phyloP scores from a whole-genome alignment of 164 flowering plant genomes.

The Dillenia turbinata region DNA sequence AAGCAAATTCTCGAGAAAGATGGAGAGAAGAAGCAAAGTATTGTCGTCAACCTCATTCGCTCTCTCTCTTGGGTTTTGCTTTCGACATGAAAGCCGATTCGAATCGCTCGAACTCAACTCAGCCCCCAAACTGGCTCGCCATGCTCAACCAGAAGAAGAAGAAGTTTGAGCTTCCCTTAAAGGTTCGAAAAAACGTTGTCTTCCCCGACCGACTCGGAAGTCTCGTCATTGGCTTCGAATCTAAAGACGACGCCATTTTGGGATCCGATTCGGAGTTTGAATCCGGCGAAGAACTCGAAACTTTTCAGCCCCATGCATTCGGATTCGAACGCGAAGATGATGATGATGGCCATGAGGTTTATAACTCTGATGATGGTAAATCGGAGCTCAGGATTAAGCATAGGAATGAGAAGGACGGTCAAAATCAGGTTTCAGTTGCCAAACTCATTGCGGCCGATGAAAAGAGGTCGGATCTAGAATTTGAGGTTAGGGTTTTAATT shows the following conservation, averaged over 20 bases:
- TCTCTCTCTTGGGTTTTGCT: neutral
- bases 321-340: conserved; percentile 15
- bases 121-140: no score
- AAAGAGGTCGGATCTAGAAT: conserved; percentile 49
- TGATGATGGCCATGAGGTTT: conserved; percentile 4
- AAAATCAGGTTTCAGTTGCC: conserved; percentile 14
- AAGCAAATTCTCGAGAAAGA: neutral
- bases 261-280: conserved; percentile 20
- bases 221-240: conserved; percentile 23
- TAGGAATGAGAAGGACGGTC: conserved; percentile 13
- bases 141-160: no score
- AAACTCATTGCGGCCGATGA: conserved; percentile 37
- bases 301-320: conserved; percentile 27
- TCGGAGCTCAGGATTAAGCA: conserved; percentile 7
- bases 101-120: no score
- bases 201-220: conserved; percentile 32
- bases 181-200: conserved; percentile 20
- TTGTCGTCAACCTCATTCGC: neutral
- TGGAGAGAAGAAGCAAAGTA: neutral
- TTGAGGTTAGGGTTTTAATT: conserved; percentile 34
- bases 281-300: conserved; percentile 43
- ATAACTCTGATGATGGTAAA: neutral
- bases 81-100: neutral
- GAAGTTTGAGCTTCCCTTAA: no score
- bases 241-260: conserved; percentile 18